Base-by-base conservation (phyloP, 192 early-diverging fungal species). In the Backusella luteola region DNA sequence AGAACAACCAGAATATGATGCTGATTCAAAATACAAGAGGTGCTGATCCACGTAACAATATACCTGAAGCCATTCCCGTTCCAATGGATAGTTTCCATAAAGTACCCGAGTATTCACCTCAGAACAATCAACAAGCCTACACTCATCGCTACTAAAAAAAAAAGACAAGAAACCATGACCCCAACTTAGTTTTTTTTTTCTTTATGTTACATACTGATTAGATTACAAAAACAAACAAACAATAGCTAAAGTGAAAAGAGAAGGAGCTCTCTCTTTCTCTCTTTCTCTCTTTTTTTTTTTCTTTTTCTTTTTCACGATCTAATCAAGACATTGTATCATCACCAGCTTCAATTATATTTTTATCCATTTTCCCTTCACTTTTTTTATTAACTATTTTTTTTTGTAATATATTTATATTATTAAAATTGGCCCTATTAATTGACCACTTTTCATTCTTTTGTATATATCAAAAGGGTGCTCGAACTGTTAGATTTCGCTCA, bases 1-100 rank as follows among this genome's bases (percentile, higher is more conserved):
- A 74, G 38, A 73, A 81, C 26, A 67, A 81, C 42, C 32, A 75
- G 32, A 52, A 71, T 41, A 42, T 77, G 67, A 77, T 70, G 26
- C 70, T 79, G 73, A 73, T 79, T 34, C 75, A 76, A 41, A 44
- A 67, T 53, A 44, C 36, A 41, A 32, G 66, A 35, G 69, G 39
- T 46, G 73, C 39, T 6, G 32, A 66, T 41, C 44, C 44, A 34
- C 32, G 34, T 52, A 49, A 34, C 8, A 44, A 39, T 46, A 59
- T 76, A 21, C 67, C 67, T 46, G 75, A 76, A 36, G n/a, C 67
- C 53, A 49, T 76, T 36, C 75, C 75, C 34, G 32, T 76, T 52
- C 42, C 66, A 23, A 68, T 67, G 41, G 66, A 75, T 21, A 46
- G 52, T 15, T 76, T 59, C 44, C 46, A 76, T 32, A 76, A 76